These are phyloP conservation scores for Xylariaceae sp. DNA, from an alignment of 2,329 filamentous ascomycete genomes.

Conservation along the genomic window DNA sequence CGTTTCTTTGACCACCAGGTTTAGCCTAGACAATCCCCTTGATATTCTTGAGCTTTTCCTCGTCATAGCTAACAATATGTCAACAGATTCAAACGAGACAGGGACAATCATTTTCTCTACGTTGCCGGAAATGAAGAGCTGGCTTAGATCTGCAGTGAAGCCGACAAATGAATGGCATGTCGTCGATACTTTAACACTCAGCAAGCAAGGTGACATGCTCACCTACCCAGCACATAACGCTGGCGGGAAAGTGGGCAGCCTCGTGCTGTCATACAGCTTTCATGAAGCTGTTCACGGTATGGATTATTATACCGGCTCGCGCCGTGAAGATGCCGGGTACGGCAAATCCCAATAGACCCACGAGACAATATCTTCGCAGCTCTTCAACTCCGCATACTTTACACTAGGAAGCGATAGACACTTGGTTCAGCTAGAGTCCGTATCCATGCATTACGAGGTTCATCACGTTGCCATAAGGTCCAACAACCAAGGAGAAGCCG, in stretches of 20 bases:
- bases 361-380: constrained; percentile 14
- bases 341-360: constrained; percentile 22
- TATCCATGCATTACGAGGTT: constrained; percentile 15
- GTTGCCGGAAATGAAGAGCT: constrained; percentile 44
- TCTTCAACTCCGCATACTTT: not conserved
- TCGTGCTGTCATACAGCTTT: constrained; percentile 32
- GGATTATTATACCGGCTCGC: constrained; percentile 28
- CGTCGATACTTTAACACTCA: constrained; percentile 27
- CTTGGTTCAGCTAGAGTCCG: constrained; percentile 29
- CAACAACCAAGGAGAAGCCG: constrained; percentile 30
- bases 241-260: constrained; percentile 35
- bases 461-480: constrained; percentile 24
- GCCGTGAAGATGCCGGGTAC: constrained; percentile 33
- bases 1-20: constrained; percentile 31
- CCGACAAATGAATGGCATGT: constrained; percentile 41
- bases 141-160: constrained; percentile 51
- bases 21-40: constrained; percentile 34
- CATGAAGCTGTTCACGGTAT: constrained; percentile 36
- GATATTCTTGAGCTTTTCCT: constrained; percentile 31
- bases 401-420: constrained; percentile 7
- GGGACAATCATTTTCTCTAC: constrained; percentile 42
- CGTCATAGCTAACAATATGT: constrained; percentile 40
- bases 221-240: constrained; percentile 60
- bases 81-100: constrained; percentile 43
- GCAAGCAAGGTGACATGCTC: constrained; percentile 49